phyloP scores from a whole-genome alignment of 495 filamentous ascomycete genomes.

The Xylaria longipes region DNA sequence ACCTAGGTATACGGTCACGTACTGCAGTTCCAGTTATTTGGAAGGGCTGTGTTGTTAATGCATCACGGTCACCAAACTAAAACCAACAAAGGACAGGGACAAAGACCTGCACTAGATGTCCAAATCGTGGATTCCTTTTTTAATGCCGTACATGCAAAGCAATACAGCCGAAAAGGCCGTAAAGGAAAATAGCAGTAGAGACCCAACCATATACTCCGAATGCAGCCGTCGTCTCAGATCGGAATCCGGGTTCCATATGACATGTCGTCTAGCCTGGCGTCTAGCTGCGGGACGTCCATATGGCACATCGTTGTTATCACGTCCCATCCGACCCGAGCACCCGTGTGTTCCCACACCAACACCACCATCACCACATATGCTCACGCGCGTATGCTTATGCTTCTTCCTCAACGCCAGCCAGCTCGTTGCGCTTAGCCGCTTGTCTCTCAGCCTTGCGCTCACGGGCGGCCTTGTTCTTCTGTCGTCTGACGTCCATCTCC shows the following conservation, averaged over 20 bases:
- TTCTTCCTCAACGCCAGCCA: constrained; percentile 75
- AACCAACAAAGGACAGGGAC: neutral
- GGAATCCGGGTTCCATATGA: constrained; percentile 50
- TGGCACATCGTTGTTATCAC: constrained; percentile 40
- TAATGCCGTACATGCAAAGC: constrained; percentile 61
- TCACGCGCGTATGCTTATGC: constrained; percentile 55
- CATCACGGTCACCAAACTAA: neutral
- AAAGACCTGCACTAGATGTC: constrained; percentile 32
- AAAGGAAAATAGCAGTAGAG: constrained; percentile 49
- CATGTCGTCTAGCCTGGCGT: constrained; percentile 37
- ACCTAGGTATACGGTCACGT: no score
- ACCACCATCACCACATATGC: constrained; percentile 14
- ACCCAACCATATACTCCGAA: constrained; percentile 64
- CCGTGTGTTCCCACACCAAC: constrained; percentile 30
- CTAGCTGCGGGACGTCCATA: constrained; percentile 41
- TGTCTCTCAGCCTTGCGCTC: constrained; percentile 92
- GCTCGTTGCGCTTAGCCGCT: constrained; percentile 84
- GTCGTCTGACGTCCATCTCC: constrained; percentile 99
- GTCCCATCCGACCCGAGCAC: constrained; percentile 31
- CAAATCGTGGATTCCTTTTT: constrained; percentile 60
- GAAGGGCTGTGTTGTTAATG: no score
- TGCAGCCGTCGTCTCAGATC: constrained; percentile 52
- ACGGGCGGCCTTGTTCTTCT: constrained; percentile 99
- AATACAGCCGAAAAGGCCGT: constrained; percentile 50
- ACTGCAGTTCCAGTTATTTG: no score